These are phyloP conservation scores for Malus asiatica DNA, from an alignment of 306 rosid genomes.

Conservation along the genomic window DNA sequence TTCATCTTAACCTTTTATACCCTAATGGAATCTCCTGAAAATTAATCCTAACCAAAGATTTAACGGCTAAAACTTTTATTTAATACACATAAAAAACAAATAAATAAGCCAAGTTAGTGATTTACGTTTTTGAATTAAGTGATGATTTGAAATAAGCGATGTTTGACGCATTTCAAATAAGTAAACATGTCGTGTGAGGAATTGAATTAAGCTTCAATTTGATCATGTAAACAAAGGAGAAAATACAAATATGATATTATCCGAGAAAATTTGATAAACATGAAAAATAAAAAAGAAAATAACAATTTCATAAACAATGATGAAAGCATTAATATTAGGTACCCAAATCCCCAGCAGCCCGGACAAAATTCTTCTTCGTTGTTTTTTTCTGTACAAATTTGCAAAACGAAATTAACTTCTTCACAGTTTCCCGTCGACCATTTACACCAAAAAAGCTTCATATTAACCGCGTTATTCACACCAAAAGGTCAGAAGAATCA, in stretches of 20 bases:
- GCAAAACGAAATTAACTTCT: neutral
- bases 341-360: constrained; percentile 22
- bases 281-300: neutral
- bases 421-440: constrained; percentile 1
- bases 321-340: constrained; percentile 5
- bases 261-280: neutral
- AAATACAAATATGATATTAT: constrained; percentile 7
- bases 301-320: constrained; percentile 14
- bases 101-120: too few relatives aligned
- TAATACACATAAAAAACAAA: too few relatives aligned
- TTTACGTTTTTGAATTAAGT: neutral
- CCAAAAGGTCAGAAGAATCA: constrained; percentile 22
- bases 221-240: neutral
- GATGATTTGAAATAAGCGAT: too few relatives aligned
- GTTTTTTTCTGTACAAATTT: constrained; percentile 11
- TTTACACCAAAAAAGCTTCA: constrained; percentile 13
- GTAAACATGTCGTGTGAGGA: too few relatives aligned
- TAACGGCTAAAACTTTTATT: too few relatives aligned
- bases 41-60: too few relatives aligned
- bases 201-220: too few relatives aligned
- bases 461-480: constrained; percentile 11
- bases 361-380: constrained; percentile 11
- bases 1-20: too few relatives aligned
- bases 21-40: too few relatives aligned
- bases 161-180: too few relatives aligned